phyloP scores from a whole-genome alignment of 345 rosid species.

The Dimocarpus longan region DNA sequence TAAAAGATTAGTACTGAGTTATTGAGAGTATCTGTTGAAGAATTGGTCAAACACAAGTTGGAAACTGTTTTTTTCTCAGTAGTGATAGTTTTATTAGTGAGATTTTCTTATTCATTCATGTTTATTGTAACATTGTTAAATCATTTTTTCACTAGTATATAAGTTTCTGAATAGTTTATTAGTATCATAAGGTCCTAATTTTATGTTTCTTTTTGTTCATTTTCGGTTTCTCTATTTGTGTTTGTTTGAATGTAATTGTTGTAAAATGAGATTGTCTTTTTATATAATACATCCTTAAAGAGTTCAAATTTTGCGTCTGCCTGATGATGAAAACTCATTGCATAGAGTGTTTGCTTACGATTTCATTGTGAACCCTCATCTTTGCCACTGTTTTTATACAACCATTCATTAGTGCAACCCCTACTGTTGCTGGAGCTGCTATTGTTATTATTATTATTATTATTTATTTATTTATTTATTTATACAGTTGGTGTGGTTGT shows the following conservation, averaged over 20 bases:
- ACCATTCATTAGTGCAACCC: not conserved
- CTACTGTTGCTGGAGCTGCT: not conserved
- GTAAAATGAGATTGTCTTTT: not conserved
- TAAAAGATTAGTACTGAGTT: no score
- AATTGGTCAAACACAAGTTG: not conserved
- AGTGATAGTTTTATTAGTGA: no score
- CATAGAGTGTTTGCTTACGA: not conserved
- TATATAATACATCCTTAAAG: not conserved
- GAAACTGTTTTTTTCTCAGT: not conserved
- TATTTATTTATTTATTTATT: not conserved
- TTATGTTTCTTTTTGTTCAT: not conserved
- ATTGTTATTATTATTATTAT: not conserved
- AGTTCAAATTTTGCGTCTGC: not conserved
- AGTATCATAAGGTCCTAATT: not conserved
- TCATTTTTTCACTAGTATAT: not conserved
- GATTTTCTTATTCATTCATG: not conserved
- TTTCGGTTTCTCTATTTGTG: not conserved
- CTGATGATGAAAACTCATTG: constrained; percentile 13
- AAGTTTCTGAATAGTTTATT: not conserved
- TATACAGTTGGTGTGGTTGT: not conserved
- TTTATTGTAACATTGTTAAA: not conserved
- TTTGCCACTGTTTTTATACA: constrained; percentile 11
- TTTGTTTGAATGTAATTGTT: not conserved
- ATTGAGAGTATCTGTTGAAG: not conserved
- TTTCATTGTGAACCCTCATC: constrained; percentile 9